phyloP scores from a whole-genome alignment of 1,139 yeast species.

The Tardiomyces digboiensis region DNA sequence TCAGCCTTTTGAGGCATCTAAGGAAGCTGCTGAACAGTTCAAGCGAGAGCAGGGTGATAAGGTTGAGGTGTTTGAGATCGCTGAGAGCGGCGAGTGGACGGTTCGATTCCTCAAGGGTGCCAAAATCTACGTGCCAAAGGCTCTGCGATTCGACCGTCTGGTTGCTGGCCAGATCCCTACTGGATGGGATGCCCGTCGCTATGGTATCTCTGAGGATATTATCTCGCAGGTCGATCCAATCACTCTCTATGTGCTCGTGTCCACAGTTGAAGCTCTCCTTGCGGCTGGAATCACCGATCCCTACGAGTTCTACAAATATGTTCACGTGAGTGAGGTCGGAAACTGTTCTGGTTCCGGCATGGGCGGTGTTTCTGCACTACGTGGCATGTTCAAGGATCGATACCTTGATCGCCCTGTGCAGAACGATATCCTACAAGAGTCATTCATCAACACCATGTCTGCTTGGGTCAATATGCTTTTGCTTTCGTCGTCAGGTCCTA shows the following conservation, averaged over 20 bases:
- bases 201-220: constrained; percentile 92
- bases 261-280: constrained; percentile 91
- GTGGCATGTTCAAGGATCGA: constrained; percentile 97
- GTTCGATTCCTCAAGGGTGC: constrained; percentile 93
- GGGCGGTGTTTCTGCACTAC: constrained; percentile 97
- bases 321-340: constrained; percentile 97
- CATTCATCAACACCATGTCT: constrained; percentile 97
- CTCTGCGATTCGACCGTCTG: constrained; percentile 86
- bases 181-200: constrained; percentile 94
- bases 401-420: constrained; percentile 88
- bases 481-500: constrained; percentile 97
- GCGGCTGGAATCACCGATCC: constrained; percentile 97
- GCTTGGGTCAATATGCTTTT: constrained; percentile 99
- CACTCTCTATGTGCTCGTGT: constrained; percentile 84
- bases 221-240: constrained; percentile 93
- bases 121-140: constrained; percentile 85
- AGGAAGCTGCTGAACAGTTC: constrained; percentile 93
- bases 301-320: constrained; percentile 95
- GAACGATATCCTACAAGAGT: constrained; percentile 94
- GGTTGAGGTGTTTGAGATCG: constrained; percentile 85
- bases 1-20: constrained; percentile 91
- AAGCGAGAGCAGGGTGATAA: constrained; percentile 89
- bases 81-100: constrained; percentile 86
- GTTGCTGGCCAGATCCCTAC: constrained; percentile 99
- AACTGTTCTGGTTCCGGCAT: constrained; percentile 99